Evolutionary conservation across 257 asterid genomes (phyloP).

Genomic region (Solanum gandarillasii): DNA sequence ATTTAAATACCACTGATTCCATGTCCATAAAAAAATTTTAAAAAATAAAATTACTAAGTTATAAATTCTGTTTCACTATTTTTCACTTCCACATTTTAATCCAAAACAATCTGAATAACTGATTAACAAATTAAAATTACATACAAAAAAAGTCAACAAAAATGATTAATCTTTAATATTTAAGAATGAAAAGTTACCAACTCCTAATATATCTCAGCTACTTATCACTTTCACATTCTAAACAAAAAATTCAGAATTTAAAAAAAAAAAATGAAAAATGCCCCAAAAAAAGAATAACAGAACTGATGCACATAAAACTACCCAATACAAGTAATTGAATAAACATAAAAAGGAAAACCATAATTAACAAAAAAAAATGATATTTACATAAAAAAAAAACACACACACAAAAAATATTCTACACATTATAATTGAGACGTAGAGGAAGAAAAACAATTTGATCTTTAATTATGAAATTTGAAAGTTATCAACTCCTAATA

Average conservation of each 20-base stretch:
- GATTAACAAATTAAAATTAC: background rate
- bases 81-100: background rate
- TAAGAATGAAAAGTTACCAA: background rate
- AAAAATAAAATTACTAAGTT: background rate
- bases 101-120: background rate
- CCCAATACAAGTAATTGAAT: background rate
- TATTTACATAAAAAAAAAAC: no score
- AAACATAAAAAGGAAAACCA: background rate
- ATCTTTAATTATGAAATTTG: background rate
- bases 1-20: background rate
- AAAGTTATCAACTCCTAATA: background rate
- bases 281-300: background rate
- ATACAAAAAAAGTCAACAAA: background rate
- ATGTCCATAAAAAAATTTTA: background rate
- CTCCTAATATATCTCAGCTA: background rate
- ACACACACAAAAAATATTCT: background rate
- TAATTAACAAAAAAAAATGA: background rate
- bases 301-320: background rate
- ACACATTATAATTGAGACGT: background rate
- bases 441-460: background rate
- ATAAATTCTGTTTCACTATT: background rate
- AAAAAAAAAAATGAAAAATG: no score
- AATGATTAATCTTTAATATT: background rate
- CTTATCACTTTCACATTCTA: background rate
- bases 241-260: background rate